Base-by-base conservation (phyloP, 2,329 filamentous ascomycete genomes). In the Pseudogymnoascus sp. region DNA sequence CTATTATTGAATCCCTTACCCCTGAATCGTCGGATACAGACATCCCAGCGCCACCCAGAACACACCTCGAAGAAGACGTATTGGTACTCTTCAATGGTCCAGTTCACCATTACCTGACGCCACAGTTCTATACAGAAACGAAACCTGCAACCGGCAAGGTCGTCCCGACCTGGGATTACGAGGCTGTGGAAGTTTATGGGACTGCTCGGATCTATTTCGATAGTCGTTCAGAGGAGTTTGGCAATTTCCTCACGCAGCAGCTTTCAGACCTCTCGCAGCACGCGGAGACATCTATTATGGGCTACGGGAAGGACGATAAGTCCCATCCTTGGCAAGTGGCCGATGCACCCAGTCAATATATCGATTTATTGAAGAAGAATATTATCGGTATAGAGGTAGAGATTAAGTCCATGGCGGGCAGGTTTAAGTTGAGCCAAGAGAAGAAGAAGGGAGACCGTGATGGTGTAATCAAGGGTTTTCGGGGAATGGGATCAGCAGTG, bases 91-190 rank as follows among this genome's bases (percentile, higher is more conserved):
- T 89, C 76, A 87, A 77, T 50, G 77, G 76, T 0, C 75, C 79
- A 0, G 70, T 76, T 1, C 80, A 88, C 37, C 82, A 86, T 71
- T 89, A 89, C 66, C 80, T 89, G 4, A 87, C 86, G 0, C 84
- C 86, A 0, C 85, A 86, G 63, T 88, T 88, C 72, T 89, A 88
- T 73, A 76, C 74, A 9, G 78, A 84, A 65, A 88, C 86, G 1
- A 89, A 88, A 68, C 85, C 84, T 0, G 69, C 67, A 0, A 84
- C 80, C 0, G 85, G 79, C 9, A 89, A 89, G 66, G 85, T 88
- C 0, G 86, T 87, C 4, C 85, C 85, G 0, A 89, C 86, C 0
- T 89, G 86, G 86, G 85, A 89, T 70, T 89, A 89, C 66, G 76
- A 82, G 0, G 84, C 85, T 0, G 85, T 79, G 0, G 83, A 89